phyloP scores from a whole-genome alignment of 805 yeast genomes.

The Candida taoyuanica region DNA sequence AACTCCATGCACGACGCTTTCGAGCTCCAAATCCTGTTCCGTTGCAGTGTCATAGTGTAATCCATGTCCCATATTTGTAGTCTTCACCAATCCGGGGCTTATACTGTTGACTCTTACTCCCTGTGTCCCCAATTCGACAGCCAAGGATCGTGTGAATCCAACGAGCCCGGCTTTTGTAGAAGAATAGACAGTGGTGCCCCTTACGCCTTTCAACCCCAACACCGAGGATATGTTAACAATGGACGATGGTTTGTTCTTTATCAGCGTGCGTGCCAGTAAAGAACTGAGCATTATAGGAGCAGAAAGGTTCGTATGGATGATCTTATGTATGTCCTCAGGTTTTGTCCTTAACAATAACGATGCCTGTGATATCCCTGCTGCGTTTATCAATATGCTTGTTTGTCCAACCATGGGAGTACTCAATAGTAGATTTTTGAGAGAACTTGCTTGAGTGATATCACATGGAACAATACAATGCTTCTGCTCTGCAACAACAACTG shows the following conservation, averaged over 20 bases:
- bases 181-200: conserved; percentile 63
- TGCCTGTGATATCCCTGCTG: conserved; percentile 61
- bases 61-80: conserved; percentile 53
- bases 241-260: conserved; percentile 32
- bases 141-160: conserved; percentile 56
- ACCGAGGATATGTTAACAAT: conserved; percentile 68
- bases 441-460: conserved; percentile 15
- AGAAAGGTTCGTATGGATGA: conserved; percentile 52
- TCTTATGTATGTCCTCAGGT: conserved; percentile 35
- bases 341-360: conserved; percentile 43
- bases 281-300: conserved; percentile 60
- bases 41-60: conserved; percentile 19
- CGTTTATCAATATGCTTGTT: conserved; percentile 30
- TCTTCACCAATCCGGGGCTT: conserved; percentile 61
- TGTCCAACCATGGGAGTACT: conserved; percentile 7
- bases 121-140: conserved; percentile 50
- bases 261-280: conserved; percentile 46
- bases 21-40: conserved; percentile 17
- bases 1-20: conserved; percentile 24
- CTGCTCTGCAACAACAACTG: conserved; percentile 11
- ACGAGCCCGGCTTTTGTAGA: conserved; percentile 69
- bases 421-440: conserved; percentile 1
- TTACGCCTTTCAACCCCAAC: conserved; percentile 41
- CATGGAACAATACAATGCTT: conserved; percentile 16
- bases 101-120: conserved; percentile 60